Base-by-base conservation (phyloP, 306 rosid species). In the Pterocarpus macrocarpus region DNA sequence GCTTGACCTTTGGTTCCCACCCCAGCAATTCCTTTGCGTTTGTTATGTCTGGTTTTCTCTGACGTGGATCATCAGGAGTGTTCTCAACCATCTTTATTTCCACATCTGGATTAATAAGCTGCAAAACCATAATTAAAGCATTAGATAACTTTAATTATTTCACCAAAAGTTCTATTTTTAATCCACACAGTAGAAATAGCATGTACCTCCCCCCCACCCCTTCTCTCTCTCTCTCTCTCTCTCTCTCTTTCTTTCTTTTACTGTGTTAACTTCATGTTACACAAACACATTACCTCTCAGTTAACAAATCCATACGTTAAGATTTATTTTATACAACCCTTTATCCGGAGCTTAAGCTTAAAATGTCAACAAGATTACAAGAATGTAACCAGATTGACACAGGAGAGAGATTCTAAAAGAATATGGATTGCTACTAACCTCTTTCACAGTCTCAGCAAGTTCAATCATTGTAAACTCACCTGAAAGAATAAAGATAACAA, bases 401-500 rank as follows among this genome's bases (percentile, higher is more conserved):
- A 35, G 22, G n/a, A 22, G 28, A 32, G 56, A 41, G 45, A 10
- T 78, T 34, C 14, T 28, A 57, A 85, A 80, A 83, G 4, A 73
- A 71, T 28, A 79, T 12, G 62, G 82, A 6, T 44, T 22, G 28
- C 47, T 14, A 82, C 90, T 82, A 15, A 90, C 98, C 97, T 94
- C 97, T 85, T 94, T 94, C 71, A 94, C 97, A 8, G 86, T 94
- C 89, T 92, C 94, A 1, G 98, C 98, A 39, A 94, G 97, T 82
- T 94, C 98, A 2, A 76, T 86, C 98, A 94, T 94, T 76, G 98
- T 94, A 85, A 94, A 94, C 81, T 94, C 98, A 28, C 98, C 98
- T 92, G 85, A 43, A 90, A 70, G 50, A 80, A 45, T 43, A 76
- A 64, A 47, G 53, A 17, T 43, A 55, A 33, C 52, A 30, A 70